Evolutionary conservation across 2,329 filamentous ascomycete species (phyloP), one percentile per base, ranked within the genome.

Genomic region (Ramularia endophylla): DNA sequence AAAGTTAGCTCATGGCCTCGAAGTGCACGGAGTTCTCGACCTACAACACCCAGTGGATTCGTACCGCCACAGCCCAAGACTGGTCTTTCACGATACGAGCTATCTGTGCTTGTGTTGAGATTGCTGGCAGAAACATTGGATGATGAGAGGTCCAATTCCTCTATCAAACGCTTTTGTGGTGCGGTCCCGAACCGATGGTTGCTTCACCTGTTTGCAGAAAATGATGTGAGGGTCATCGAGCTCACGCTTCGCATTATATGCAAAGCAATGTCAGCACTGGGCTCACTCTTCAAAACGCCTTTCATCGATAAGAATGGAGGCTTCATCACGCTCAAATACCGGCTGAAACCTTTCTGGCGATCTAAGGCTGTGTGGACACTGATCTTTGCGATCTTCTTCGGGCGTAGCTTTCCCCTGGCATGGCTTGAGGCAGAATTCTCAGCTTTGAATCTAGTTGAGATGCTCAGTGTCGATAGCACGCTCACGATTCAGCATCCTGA

Each of bases 321-420:
- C 2, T 95, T 95, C 60, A 74, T 75, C 25, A 84, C 95, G 47
- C 83, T 97, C 78, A 84, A 84, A 27, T 77, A 85, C 55, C 78
- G 87, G 22, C 67, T 98, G 3, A 87, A 83, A 57, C 74, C 82
- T 55, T 95, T 89, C 80, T 98, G 92, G 90, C 82, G 86, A 56
- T 76, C 88, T 12, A 78, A 88, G 2, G 78, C 80, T 0, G 65
- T 97, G 18, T 97, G 92, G 92, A 81, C 83, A 0, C 82, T 92
- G 31, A 88, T 85, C 58, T 86, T 98, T 63, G 82, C 86, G 39
- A 84, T 97, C 16, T 65, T 98, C 2, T 95, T 98, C 57, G 88
- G 86, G 1, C 75, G 80, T 30, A 88, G 95, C 57, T 78, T 94
- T 33, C 47, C 53, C 80, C 2, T 78, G 78, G 36, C 76, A 89